A percentile compares a stretch with the other conserved stretches of the same genome.
These are phyloP conservation scores for Cinchona pubescens DNA, from an alignment of 257 asterid genomes.

Conservation along the genomic window DNA sequence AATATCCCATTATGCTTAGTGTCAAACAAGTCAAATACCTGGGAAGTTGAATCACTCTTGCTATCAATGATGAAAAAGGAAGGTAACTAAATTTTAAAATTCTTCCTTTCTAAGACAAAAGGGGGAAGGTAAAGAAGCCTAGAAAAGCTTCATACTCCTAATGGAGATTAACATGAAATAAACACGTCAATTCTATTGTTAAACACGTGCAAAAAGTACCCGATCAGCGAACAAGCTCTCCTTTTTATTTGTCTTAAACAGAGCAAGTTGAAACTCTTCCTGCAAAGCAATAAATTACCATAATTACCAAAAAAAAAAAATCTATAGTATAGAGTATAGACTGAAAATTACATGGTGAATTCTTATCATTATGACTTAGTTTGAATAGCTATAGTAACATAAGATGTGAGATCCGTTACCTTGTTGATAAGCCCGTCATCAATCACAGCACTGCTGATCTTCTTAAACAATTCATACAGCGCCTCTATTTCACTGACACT, in stretches of 20 bases:
- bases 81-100: not conserved
- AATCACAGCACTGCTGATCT: conserved; percentile 81
- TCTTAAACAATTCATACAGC: conserved; percentile 69
- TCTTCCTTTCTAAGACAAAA: not conserved
- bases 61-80: not conserved
- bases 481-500: conserved; percentile 90
- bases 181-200: not conserved
- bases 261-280: conserved; percentile 92
- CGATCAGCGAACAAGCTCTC: conserved; percentile 86
- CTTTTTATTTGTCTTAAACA: conserved; percentile 69
- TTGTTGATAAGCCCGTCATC: conserved; percentile 86
- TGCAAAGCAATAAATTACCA: conserved; percentile 33
- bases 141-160: conserved; percentile 3
- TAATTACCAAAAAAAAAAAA: too few species aligned
- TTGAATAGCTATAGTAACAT: conserved; percentile 9
- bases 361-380: not conserved
- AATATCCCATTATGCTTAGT: conserved; percentile 70
- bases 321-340: too few species aligned
- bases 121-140: not conserved
- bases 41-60: conserved; percentile 13
- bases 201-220: conserved; percentile 53
- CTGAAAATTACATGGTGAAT: not conserved
- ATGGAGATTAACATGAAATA: not conserved
- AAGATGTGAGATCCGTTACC: conserved; percentile 42
- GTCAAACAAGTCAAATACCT: conserved; percentile 86